phyloP scores from a whole-genome alignment of 768 basidiomycete species.

The Amanita molliuscula region DNA sequence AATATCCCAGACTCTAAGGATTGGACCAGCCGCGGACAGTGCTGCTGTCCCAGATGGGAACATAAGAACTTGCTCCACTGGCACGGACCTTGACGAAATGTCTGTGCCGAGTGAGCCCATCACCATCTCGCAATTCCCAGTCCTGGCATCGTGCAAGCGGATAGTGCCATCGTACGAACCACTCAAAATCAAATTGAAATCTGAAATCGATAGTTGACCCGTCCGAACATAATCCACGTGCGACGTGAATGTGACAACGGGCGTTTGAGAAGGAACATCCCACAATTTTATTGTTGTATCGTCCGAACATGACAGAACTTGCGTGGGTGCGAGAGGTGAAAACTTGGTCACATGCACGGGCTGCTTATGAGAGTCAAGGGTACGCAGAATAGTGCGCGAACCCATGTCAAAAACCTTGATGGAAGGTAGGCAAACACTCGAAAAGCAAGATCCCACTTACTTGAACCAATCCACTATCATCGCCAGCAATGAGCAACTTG shows the following conservation, averaged over 20 bases:
- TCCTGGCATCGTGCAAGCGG: slow-evolving; percentile 78
- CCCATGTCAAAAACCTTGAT: slow-evolving; percentile 83
- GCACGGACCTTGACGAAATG: slow-evolving; percentile 30
- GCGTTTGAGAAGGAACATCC: slow-evolving; percentile 87
- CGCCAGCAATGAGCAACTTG: slow-evolving; percentile 89
- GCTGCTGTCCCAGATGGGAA: slow-evolving; percentile 85
- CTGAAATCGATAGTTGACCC: slow-evolving; percentile 74
- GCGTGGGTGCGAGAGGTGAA: slow-evolving; percentile 70
- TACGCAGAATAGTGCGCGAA: slow-evolving; percentile 87
- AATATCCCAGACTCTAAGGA: slow-evolving; percentile 91
- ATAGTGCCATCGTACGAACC: slow-evolving; percentile 94
- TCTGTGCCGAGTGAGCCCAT: slow-evolving; percentile 42
- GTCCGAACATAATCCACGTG: slow-evolving; percentile 97
- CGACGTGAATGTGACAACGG: slow-evolving; percentile 66
- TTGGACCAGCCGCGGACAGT: slow-evolving; percentile 83
- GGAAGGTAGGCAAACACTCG: background rate
- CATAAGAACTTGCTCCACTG: slow-evolving; percentile 89
- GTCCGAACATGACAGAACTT: slow-evolving; percentile 90
- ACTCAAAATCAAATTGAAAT: slow-evolving; percentile 79
- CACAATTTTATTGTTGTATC: slow-evolving; percentile 91
- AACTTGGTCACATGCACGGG: slow-evolving; percentile 95
- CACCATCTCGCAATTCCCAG: slow-evolving; percentile 74
- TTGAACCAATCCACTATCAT: slow-evolving; percentile 86
- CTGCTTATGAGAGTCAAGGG: slow-evolving; percentile 89
- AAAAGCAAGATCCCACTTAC: slow-evolving; percentile 21